Evolutionary conservation across 2,329 filamentous ascomycete species (phyloP), one percentile per base, ranked within the genome.

Genomic region (Mycosphaerelloides madeirae): DNA sequence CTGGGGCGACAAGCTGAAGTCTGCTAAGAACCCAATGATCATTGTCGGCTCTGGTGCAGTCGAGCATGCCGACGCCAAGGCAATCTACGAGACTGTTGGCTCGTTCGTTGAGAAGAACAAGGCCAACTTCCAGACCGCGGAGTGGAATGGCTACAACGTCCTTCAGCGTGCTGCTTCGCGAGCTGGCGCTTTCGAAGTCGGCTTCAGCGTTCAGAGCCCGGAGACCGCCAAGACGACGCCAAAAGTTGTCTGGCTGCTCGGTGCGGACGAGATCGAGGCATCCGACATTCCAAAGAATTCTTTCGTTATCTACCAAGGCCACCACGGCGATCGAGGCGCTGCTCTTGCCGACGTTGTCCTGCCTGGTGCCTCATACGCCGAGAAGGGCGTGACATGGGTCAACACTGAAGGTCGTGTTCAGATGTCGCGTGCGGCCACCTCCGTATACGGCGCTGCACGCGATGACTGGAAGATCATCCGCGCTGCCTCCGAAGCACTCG

Each of bases 391-490:
- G 48, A 98, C 93, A 34, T 98, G 95, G 64, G 81, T 98, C 71
- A 98, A 97, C 80, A 97, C 93, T 0, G 93, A 98, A 70, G 93
- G 93, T 44, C 87, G 93, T 59, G 88, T 93, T 16, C 93, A 98
- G 73, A 85, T 95, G 75, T 93, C 87, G 42, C 86, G 93, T 55
- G 84, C 87, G 37, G 93, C 93, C 22, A 94, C 89, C 29, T 86
- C 85, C 35, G 77, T 95, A 54, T 87, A 89, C 18, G 93, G 93
- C 48, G 93, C 89, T 41, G 82, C 91, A 44, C 82, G 93, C 63
- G 91, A 93, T 53, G 93, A 98, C 73, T 98, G 93, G 93, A 98
- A 97, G 81, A 97, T 98, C 62, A 83, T 98, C 58, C 87, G 93
- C 54, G 93, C 93, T 14, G 82, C 79, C 44, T 93, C 86, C 63